A percentile compares a stretch with the other conserved stretches of the same genome.
Conservation (phyloP, 169 alveolate genomes). For the Cyclospora cayetanensis region DNA sequence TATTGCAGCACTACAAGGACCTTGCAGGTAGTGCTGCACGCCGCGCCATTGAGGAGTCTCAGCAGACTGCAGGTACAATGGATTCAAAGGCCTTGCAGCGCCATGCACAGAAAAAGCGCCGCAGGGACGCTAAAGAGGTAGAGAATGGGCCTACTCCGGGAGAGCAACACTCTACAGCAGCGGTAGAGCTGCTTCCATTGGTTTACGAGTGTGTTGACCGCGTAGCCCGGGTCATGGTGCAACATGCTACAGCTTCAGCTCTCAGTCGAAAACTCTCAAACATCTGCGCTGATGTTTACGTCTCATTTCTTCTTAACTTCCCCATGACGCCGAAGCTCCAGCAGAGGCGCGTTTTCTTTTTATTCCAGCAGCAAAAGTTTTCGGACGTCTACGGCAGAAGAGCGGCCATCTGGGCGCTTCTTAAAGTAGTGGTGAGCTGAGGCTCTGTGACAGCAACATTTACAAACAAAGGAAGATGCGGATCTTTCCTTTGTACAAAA, state of each 20-base stretch:
- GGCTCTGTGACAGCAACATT: neutral
- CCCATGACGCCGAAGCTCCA: conserved; percentile 73
- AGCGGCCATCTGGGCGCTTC: conserved; percentile 65
- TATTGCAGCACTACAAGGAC: conserved; percentile 69
- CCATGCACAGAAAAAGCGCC: conserved; percentile 30
- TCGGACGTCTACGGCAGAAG: conserved; percentile 67
- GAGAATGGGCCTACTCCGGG: neutral
- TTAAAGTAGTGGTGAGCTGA: conserved; percentile 61
- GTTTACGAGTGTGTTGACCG: conserved; percentile 65
- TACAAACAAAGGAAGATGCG: neutral
- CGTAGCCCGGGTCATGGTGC: conserved; percentile 71
- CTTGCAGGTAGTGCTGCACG: conserved; percentile 53
- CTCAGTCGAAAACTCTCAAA: conserved; percentile 49
- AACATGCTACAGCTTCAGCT: conserved; percentile 59
- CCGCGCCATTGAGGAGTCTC: conserved; percentile 20
- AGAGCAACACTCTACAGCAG: neutral
- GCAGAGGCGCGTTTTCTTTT: conserved; percentile 67
- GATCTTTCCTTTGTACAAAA: neutral
- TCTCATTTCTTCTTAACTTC: conserved; percentile 69
- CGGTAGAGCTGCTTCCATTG: conserved; percentile 3
- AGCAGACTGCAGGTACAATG: conserved; percentile 24
- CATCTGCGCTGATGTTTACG: conserved; percentile 70
- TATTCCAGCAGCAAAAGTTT: conserved; percentile 60
- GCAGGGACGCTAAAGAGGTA: conserved; percentile 24
- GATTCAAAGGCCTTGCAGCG: neutral